Evolutionary conservation across 2,329 filamentous ascomycete species (phyloP), one percentile per base, ranked within the genome.

Genomic region (Karstenula rhodostoma): DNA sequence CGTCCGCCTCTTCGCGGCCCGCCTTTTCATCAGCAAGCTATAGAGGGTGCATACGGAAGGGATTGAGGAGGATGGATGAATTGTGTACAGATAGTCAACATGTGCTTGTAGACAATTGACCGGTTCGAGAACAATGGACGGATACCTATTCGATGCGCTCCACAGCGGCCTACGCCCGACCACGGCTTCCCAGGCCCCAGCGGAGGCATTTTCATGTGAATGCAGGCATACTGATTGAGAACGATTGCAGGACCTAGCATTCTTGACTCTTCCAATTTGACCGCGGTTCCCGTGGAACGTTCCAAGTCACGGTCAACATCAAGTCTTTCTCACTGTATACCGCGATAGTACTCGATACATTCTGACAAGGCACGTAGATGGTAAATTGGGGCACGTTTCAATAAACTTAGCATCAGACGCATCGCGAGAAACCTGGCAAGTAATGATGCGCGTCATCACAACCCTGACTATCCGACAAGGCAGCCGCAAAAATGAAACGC

Each of bases 401-500:
- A 4, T n/a, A 5, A n/a, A 6, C 8, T 4, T 7, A 40, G 2
- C 37, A 40, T 40, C 2, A 19, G 2, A 40, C 6, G 35, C 3
- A 40, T 9, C 3, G 37, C n/a, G n/a, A n/a, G 4, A 17, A 33
- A 22, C 17, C 7, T 22, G 19, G 17, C 27, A 13, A 25, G n/a
- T 22, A 9, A 29, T 32, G 13, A 25, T 15, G 8, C 23, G 48
- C 48, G 13, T 10, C 10, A 23, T 27, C 32, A 23, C 5, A 4
- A 15, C 9, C 8, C 35, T 83, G 82, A 68, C 89, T 89, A 54
- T 78, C 82, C 69, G 88, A 89, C 63, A 84, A 78, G 0, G 82
- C 82, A 27, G 37, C 49, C 0, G 87, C 83, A 37, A 61, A 25
- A 67, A 89, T 86, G 75, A 89, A 90, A 1, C 89, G 80, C 70